Evolutionary conservation across 257 asterid genomes (phyloP).

Genomic region (Solanum sparsipilum): DNA sequence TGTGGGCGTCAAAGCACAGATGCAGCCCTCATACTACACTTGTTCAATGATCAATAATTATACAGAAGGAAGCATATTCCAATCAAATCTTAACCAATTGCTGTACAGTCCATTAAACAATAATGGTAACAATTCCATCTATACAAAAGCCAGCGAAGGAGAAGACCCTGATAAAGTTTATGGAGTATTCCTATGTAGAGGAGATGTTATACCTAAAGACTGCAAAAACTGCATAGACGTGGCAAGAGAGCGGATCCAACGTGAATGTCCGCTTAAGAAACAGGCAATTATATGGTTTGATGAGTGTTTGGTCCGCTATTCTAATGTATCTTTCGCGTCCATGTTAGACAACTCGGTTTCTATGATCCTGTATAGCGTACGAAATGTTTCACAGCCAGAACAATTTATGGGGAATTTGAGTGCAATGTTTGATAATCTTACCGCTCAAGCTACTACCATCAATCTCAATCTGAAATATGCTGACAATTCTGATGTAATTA

Average conservation of each 20-base stretch:
- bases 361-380: background rate
- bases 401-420: background rate
- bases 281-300: background rate
- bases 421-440: background rate
- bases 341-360: rapidly evolving
- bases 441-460: background rate
- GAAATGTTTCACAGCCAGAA: background rate
- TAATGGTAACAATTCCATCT: too few relatives aligned
- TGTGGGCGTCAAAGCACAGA: too few relatives aligned
- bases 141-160: too few relatives aligned
- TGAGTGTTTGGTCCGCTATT: background rate
- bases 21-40: too few relatives aligned
- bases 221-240: background rate
- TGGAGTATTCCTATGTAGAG: background rate
- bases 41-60: background rate
- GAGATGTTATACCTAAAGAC: background rate
- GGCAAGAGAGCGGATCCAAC: background rate
- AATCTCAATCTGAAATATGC: background rate
- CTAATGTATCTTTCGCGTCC: background rate
- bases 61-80: background rate
- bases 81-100: background rate
- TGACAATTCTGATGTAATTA: background rate
- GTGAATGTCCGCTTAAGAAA: background rate
- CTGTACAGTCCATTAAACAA: too few relatives aligned
- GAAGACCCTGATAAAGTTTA: too few relatives aligned